These are phyloP conservation scores for Russula compacta DNA, from an alignment of 768 basidiomycete genomes.

Conservation along the genomic window DNA sequence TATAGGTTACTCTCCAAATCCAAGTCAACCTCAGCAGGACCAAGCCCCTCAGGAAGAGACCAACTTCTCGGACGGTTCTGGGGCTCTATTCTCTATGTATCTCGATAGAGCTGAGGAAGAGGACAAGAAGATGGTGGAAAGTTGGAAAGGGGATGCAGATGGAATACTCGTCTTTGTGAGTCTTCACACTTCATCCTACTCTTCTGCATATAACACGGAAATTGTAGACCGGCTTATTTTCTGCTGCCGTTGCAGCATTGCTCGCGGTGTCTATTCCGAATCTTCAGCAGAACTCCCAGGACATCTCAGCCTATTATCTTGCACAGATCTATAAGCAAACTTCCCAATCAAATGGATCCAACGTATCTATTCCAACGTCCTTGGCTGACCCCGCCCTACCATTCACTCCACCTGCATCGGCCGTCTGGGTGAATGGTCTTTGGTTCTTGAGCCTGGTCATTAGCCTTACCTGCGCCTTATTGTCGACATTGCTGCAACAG, in stretches of 20 bases:
- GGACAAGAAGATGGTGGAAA: neutral
- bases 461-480: conserved; percentile 37
- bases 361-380: neutral
- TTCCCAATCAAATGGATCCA: neutral
- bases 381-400: neutral
- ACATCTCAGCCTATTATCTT: neutral
- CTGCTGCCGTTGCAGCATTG: conserved; percentile 12
- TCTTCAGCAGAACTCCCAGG: neutral
- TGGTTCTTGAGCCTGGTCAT: conserved; percentile 33
- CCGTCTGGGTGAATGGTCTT: conserved; percentile 33
- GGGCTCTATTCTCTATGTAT: conserved; percentile 1
- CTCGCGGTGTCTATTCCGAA: neutral
- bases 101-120: neutral
- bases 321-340: conserved; percentile 4
- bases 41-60: neutral
- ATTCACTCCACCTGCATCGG: conserved; percentile 23
- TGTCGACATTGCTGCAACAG: conserved; percentile 40
- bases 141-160: conserved; percentile 3
- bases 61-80: neutral
- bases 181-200: neutral
- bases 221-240: conserved; percentile 15
- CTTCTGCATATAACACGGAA: neutral
- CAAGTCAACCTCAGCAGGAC: neutral
- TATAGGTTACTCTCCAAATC: too few relatives aligned
- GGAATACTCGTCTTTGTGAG: conserved; percentile 5